Base-by-base conservation (phyloP, 176 grass and related monocot genomes). In the Neostapfia colusana region DNA sequence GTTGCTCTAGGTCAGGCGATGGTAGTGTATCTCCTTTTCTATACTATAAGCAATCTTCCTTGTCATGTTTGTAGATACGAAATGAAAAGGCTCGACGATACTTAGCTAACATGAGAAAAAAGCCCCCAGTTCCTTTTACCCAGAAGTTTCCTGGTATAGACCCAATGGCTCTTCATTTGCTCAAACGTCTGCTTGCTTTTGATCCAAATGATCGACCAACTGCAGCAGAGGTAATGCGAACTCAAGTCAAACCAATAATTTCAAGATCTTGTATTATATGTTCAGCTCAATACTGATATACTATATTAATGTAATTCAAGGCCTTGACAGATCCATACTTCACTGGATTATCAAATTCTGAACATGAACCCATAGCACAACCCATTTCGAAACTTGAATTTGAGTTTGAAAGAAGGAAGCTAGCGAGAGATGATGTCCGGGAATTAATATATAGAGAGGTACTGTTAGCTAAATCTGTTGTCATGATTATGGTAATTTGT, bases 401-500 rank as follows among this genome's bases (percentile, higher is more conserved):
- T 91, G 93, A 97, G 21, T 97, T 97, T 53, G 93, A 97, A 71
- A 89, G 88, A 79, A 91, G 90, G 43, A 97, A 97, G 83, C 74
- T 97, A 42, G 56, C 86, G 56, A 97, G 86, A 85, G 93, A 97
- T 75, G 93, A 97, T 83, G 88, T 97, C 23, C 88, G 84, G 18
- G 93, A 97, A 61, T 49, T 97, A 60, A 97, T 97, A 75, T 97
- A 97, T 49, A 73, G 86, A 83, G 93, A 97, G 90, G 93, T 91
- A 83, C 4, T 20, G n/a, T 45, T 65, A n/a, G 28, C 65, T 45
- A 57, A 74, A 37, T 68, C 10, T 64, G 11, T 1, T 64, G 16
- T 28, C 28, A 13, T 17, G 13, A 58, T 66, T 75, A 42, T 61
- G 44, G 51, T 76, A 64, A 34, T 79, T 23, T 3, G 24, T 37